Conservation (phyloP, 129 eudicot genomes). For the Ambrosia artemisiifolia region DNA sequence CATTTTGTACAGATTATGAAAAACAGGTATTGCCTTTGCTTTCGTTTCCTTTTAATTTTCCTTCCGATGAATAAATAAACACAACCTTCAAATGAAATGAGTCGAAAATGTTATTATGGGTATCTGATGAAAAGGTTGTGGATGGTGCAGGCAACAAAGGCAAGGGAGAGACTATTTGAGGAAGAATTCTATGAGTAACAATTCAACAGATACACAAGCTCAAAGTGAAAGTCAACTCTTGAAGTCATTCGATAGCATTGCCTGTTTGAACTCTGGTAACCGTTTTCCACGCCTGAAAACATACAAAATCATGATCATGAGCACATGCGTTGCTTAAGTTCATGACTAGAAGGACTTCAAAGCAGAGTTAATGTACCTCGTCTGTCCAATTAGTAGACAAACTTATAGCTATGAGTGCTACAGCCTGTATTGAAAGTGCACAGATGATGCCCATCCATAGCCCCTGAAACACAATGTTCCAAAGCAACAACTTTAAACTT, state of each 20-base stretch:
- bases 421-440: slow-evolving; percentile 55
- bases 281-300: slow-evolving; percentile 31
- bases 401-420: slow-evolving; percentile 47
- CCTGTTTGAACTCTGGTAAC: slow-evolving; percentile 29
- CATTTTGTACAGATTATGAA: slow-evolving; percentile 47
- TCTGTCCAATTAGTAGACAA: slow-evolving; percentile 54
- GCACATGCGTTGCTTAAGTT: not conserved
- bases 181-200: not conserved
- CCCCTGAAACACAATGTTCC: slow-evolving; percentile 42
- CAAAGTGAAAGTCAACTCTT: not conserved
- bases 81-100: not conserved
- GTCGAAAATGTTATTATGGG: not conserved
- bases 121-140: not conserved
- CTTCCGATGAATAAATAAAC: too few species aligned
- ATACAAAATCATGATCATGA: slow-evolving; percentile 5
- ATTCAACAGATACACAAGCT: not conserved
- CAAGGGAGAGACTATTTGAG: slow-evolving; percentile 33
- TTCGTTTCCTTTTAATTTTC: not conserved
- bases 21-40: slow-evolving; percentile 33
- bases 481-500: not conserved
- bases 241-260: not conserved
- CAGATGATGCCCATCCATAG: slow-evolving; percentile 69
- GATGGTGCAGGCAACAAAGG: slow-evolving; percentile 42
- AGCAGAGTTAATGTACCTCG: slow-evolving; percentile 33
- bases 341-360: not conserved